phyloP scores from a whole-genome alignment of 768 basidiomycete species.

The Hebeloma cylindrosporum region DNA sequence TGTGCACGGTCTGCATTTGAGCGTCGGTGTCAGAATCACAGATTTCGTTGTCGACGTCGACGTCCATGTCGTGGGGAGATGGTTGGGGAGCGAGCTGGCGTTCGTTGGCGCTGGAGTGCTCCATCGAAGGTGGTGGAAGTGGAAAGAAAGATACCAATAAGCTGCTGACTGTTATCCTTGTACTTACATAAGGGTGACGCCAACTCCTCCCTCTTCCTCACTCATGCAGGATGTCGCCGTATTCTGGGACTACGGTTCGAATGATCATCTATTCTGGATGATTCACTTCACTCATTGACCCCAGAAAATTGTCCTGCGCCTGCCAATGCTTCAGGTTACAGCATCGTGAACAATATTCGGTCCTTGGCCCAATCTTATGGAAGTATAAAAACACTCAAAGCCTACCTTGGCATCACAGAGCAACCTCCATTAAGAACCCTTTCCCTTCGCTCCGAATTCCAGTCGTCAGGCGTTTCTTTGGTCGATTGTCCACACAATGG shows the following conservation, averaged over 20 bases:
- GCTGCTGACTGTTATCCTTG: neutral
- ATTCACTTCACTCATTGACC: neutral
- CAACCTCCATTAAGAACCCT: constrained; percentile 14
- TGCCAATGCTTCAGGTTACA: constrained; percentile 25
- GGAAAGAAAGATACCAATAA: too few species aligned
- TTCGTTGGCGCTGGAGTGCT: too few species aligned
- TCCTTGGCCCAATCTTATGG: constrained; percentile 27
- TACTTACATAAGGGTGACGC: neutral
- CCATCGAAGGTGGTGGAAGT: too few species aligned
- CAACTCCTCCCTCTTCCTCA: too few species aligned
- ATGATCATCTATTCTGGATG: neutral
- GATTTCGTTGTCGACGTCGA: constrained; percentile 26
- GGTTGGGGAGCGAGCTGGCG: too few species aligned
- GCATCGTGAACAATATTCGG: constrained; percentile 29
- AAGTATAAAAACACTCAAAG: constrained; percentile 31
- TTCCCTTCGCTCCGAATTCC: constrained; percentile 34
- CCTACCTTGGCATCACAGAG: constrained; percentile 32
- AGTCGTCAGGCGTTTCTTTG: constrained; percentile 46
- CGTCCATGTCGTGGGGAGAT: too few species aligned
- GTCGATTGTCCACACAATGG: constrained; percentile 39
- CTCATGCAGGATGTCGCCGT: constrained; percentile 17
- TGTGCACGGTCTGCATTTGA: constrained; percentile 32
- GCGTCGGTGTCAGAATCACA: constrained; percentile 27
- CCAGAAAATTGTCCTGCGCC: constrained; percentile 34
- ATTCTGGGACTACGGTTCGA: constrained; percentile 30